These are phyloP conservation scores for Trifolium pratense DNA, from an alignment of 306 rosid genomes.

Conservation along the genomic window DNA sequence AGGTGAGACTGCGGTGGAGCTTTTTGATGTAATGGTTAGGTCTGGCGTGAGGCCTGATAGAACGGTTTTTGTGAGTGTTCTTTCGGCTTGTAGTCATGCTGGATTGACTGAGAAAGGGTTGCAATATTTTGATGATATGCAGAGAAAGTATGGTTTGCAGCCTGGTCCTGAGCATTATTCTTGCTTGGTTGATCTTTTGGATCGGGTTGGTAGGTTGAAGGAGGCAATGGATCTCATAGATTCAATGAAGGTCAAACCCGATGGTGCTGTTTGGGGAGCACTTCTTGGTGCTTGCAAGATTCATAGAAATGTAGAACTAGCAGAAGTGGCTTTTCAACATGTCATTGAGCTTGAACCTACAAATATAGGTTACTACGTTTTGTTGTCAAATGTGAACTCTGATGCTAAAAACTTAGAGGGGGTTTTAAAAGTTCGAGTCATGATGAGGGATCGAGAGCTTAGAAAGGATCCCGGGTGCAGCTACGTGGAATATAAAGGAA, in stretches of 20 bases:
- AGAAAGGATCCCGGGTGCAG: conserved; percentile 85
- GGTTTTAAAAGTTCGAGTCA: conserved; percentile 61
- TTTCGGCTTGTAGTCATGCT: conserved; percentile 90
- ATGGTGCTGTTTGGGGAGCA: conserved; percentile 95
- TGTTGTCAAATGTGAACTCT: conserved; percentile 74
- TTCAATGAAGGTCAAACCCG: conserved; percentile 72
- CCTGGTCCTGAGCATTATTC: conserved; percentile 83
- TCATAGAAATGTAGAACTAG: conserved; percentile 70
- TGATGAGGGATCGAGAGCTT: conserved; percentile 78
- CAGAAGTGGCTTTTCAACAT: conserved; percentile 73
- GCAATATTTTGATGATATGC: conserved; percentile 67
- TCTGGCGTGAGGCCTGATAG: conserved; percentile 72
- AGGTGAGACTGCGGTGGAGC: conserved; percentile 68
- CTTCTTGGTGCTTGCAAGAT: conserved; percentile 92
- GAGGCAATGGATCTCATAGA: conserved; percentile 69
- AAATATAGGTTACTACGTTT: conserved; percentile 82
- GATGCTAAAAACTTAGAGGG: conserved; percentile 71
- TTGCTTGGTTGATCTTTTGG: conserved; percentile 89
- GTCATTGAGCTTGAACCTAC: conserved; percentile 72
- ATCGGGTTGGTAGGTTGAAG: conserved; percentile 74
- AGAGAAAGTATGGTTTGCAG: conserved; percentile 55
- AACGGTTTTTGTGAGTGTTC: conserved; percentile 69
- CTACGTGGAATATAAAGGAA: conserved; percentile 72
- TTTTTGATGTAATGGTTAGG: conserved; percentile 70
- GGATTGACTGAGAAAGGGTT: conserved; percentile 78